Conservation (phyloP, 805 yeast species). For the Wickerhamiella occidentalis region DNA sequence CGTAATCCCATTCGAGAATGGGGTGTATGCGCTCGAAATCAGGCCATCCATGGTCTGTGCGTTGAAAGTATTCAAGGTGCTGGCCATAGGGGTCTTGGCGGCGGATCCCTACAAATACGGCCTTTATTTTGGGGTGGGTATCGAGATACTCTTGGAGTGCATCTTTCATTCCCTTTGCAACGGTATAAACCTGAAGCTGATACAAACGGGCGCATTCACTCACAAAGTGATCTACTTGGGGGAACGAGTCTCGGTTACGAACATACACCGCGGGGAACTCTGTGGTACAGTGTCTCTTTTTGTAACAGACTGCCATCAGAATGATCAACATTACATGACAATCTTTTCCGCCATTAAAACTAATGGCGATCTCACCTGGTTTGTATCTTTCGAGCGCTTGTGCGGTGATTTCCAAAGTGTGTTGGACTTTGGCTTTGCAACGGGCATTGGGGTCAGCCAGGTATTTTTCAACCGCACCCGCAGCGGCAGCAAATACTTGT, state of each 20-base stretch:
- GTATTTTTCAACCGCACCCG: background rate
- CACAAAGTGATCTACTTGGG: slow-evolving; percentile 58
- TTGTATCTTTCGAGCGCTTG: slow-evolving; percentile 22
- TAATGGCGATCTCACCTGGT: slow-evolving; percentile 39
- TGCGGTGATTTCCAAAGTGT: slow-evolving; percentile 22
- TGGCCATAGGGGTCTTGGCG: slow-evolving; percentile 77
- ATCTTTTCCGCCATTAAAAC: slow-evolving; percentile 95
- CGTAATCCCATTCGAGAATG: slow-evolving; percentile 73
- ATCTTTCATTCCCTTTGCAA: slow-evolving; percentile 38
- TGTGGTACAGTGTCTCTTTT: slow-evolving; percentile 6
- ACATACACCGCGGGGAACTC: slow-evolving; percentile 49
- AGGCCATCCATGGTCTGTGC: slow-evolving; percentile 90
- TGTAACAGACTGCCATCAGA: slow-evolving; percentile 41
- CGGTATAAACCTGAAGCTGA: slow-evolving; percentile 36
- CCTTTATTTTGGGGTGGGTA: slow-evolving; percentile 42
- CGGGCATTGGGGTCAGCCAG: background rate
- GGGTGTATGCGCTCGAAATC: slow-evolving; percentile 75
- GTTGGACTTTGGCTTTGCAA: slow-evolving; percentile 16
- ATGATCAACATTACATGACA: slow-evolving; percentile 79
- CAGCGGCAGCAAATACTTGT: slow-evolving; percentile 1
- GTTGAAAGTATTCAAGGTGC: slow-evolving; percentile 45
- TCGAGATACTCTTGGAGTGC: slow-evolving; percentile 59
- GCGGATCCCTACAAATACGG: slow-evolving; percentile 80
- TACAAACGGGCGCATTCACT: slow-evolving; percentile 41
- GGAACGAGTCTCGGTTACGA: slow-evolving; percentile 60